Evolutionary conservation across 2,329 filamentous ascomycete species (phyloP), one percentile per base, ranked within the genome.

Genomic region (Monosporascus sp.): DNA sequence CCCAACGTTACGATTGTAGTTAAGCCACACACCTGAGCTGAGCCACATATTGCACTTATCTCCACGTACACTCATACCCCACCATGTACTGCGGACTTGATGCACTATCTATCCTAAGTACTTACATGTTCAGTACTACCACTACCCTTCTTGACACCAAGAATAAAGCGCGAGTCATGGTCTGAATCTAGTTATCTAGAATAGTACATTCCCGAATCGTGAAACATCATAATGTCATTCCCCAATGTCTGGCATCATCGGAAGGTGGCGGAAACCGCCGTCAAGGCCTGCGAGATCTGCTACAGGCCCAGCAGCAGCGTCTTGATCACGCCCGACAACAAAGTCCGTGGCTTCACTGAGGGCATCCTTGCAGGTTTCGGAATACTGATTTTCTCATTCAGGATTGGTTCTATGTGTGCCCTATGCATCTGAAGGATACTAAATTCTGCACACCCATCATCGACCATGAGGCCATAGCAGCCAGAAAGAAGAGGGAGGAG

Each of bases 331-430:
- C 83, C 89, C 0, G 91, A 95, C 64, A 92, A 90, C 65, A 94
- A 93, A 83, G 92, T 94, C 65, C 58, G 62, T 25, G 56, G 50
- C 60, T 37, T 56, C 35, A 27, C 9, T 52, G 48, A 50, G 51
- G n/a, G 37, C 52, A 1, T 22, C 37, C 11, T 50, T 47, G 49
- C 37, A 37, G 43, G 41, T 52, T 57, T 51, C 56, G 55, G 41
- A 41, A 27, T 53, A 52, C 37, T 61, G 58, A 17, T 41, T n/a
- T 31, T 25, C 50, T 38, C 39, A 22, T 6, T 8, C 57, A 78
- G 78, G 91, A 96, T 68, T 95, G 91, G 72, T 97, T 99, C 75
- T 97, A 95, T 68, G 82, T 95, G 45, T 99, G 94, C 63, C 79
- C 85, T 6, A 77, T 80, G 35, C 94, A 99, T 70, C 75, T 97